These are phyloP conservation scores for Elsinoe arachidis DNA, from an alignment of 2,329 filamentous ascomycete genomes.

Conservation along the genomic window DNA sequence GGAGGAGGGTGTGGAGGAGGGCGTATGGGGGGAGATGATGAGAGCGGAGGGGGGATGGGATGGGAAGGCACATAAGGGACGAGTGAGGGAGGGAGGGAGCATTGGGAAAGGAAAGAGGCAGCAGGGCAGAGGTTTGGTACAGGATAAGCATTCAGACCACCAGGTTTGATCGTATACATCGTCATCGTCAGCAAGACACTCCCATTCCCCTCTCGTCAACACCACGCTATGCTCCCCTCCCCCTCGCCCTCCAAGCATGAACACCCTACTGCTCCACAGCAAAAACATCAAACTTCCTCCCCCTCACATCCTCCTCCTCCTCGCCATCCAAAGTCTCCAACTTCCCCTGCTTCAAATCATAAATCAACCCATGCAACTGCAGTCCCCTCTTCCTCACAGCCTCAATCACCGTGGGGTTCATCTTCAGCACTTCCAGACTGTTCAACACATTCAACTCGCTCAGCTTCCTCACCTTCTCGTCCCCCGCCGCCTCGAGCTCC, in stretches of 20 bases:
- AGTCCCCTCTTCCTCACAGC: constrained; percentile 63
- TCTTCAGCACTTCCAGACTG: constrained; percentile 58
- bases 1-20: constrained; percentile 44
- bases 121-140: neutral
- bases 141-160: neutral
- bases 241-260: neutral
- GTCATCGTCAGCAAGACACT: neutral
- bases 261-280: neutral
- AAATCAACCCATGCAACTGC: constrained; percentile 68
- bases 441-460: constrained; percentile 69
- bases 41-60: neutral
- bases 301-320: constrained; percentile 23
- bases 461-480: constrained; percentile 51
- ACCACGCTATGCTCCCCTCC: constrained; percentile 1
- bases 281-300: constrained; percentile 18
- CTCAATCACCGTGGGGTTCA: constrained; percentile 60
- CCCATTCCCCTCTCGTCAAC: neutral
- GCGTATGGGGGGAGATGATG: constrained; percentile 16
- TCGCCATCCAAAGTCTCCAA: constrained; percentile 43
- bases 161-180: neutral
- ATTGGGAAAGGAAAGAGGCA: neutral
- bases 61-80: neutral
- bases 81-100: neutral
- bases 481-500: constrained; percentile 40
- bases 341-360: constrained; percentile 53